Evolutionary conservation across 2,329 filamentous ascomycete species (phyloP), one percentile per base, ranked within the genome.

Genomic region (Stagonosporopsis vannaccii): DNA sequence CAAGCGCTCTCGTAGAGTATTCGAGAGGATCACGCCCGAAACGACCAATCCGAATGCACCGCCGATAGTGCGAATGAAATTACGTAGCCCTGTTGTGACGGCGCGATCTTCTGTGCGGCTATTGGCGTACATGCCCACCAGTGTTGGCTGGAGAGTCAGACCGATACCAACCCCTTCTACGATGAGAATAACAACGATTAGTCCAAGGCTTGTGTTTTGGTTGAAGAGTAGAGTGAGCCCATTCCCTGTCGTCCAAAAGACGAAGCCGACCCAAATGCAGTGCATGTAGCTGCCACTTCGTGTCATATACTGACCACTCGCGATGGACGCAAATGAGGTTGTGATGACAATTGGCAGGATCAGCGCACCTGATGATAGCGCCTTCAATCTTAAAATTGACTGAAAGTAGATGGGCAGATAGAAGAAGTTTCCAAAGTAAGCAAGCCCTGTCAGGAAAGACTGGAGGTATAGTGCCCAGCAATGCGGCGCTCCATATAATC

Each of bases 371-470:
- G 85, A 85, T 19, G 74, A 72, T 13, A 82, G 69, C 0, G 79
- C 75, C 9, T 73, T 74, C 67, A 75, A 77, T n/a, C 76, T 72
- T 13, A 80, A 77, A 3, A 81, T 83, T 44, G 87, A 87, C 60
- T 88, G 85, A 35, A 85, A 84, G 67, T 87, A 89, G 0, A 88
- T 75, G 0, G 86, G 86, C 4, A 88, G 69, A 62, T 85, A 88
- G 69, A 87, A 88, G 2, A 88, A 73, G 51, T 82, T 82, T 3
- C 81, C 77, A 60, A 87, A 86, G 62, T 87, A 88, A 0, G 82
- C 81, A 11, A 83, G 77, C 3, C 87, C 85, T 19, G 87, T 80
- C 17, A 89, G 72, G 60, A 89, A 84, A 63, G 81, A 84, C 66
- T 89, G 84, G 7, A 80, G 40, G 44, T 89, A 75, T 47, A 89